Evolutionary conservation across 2,329 filamentous ascomycete genomes (phyloP).

Genomic region (Clarireedia sp.): DNA sequence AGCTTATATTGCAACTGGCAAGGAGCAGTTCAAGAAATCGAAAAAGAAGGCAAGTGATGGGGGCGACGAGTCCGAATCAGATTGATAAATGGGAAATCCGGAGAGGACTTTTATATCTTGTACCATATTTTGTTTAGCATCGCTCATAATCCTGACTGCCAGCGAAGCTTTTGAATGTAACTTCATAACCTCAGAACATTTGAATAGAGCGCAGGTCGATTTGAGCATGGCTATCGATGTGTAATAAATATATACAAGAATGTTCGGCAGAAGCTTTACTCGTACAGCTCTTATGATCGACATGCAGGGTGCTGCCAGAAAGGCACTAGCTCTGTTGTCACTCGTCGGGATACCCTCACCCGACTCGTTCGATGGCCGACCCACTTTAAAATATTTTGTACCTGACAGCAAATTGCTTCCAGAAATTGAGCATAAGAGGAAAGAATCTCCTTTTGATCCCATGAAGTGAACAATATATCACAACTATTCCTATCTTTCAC

Average conservation of each 20-base stretch:
- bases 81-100: background rate
- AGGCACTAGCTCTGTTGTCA: background rate
- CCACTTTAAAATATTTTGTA: conserved; percentile 1
- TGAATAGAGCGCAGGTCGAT: too few relatives aligned
- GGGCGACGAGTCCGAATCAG: background rate
- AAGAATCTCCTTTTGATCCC: background rate
- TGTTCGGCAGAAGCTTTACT: too few relatives aligned
- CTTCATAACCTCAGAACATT: too few relatives aligned
- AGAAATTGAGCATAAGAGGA: background rate
- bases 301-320: background rate
- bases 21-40: conserved; percentile 65
- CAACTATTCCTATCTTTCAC: background rate
- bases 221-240: too few relatives aligned
- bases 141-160: too few relatives aligned
- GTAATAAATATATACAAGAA: too few relatives aligned
- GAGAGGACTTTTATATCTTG: background rate
- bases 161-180: too few relatives aligned
- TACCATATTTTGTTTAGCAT: too few relatives aligned
- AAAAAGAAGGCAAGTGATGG: conserved; percentile 41
- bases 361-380: background rate
- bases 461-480: background rate
- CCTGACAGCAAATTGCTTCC: background rate
- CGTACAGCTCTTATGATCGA: background rate
- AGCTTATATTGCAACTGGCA: conserved; percentile 63
- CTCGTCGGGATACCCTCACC: background rate